Evolutionary conservation across 805 yeast species (phyloP).

Genomic region (Lipomyces spencermartinsiae): DNA sequence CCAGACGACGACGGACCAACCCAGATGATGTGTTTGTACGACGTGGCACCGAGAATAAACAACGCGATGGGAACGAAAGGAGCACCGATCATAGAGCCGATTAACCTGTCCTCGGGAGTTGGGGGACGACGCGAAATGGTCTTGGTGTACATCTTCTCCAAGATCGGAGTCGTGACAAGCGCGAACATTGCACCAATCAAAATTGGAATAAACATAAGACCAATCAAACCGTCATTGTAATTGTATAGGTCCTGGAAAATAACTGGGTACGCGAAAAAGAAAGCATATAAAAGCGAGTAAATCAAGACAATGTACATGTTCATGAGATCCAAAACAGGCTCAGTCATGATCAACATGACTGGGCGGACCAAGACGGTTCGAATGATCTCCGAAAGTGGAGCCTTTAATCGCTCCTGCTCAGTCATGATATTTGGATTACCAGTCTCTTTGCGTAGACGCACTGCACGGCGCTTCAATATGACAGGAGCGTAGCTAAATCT

Average conservation of each 20-base stretch:
- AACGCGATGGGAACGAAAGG: constrained; percentile 58
- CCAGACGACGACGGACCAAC: constrained; percentile 65
- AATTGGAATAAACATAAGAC: constrained; percentile 89
- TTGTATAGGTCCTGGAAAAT: constrained; percentile 80
- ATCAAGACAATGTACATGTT: constrained; percentile 87
- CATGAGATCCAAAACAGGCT: constrained; percentile 83
- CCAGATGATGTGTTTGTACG: constrained; percentile 54
- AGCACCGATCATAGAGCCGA: constrained; percentile 57
- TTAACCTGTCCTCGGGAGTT: constrained; percentile 63
- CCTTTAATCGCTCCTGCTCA: constrained; percentile 84
- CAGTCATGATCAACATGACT: constrained; percentile 69
- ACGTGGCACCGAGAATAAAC: constrained; percentile 68
- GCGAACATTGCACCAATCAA: constrained; percentile 84
- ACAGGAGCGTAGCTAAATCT: constrained; percentile 72
- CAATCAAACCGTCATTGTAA: constrained; percentile 76
- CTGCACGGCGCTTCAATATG: constrained; percentile 74
- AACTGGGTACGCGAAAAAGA: constrained; percentile 94
- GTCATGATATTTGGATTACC: constrained; percentile 89
- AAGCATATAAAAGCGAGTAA: constrained; percentile 88
- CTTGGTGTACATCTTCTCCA: constrained; percentile 67
- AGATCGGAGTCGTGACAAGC: constrained; percentile 70
- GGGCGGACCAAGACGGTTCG: constrained; percentile 77
- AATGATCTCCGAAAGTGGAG: constrained; percentile 68
- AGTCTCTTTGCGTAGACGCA: constrained; percentile 72
- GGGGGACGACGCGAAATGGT: constrained; percentile 48